Evolutionary conservation across 306 rosid genomes (phyloP), one percentile per base, ranked within the genome.

Genomic region (Dryas drummondii): DNA sequence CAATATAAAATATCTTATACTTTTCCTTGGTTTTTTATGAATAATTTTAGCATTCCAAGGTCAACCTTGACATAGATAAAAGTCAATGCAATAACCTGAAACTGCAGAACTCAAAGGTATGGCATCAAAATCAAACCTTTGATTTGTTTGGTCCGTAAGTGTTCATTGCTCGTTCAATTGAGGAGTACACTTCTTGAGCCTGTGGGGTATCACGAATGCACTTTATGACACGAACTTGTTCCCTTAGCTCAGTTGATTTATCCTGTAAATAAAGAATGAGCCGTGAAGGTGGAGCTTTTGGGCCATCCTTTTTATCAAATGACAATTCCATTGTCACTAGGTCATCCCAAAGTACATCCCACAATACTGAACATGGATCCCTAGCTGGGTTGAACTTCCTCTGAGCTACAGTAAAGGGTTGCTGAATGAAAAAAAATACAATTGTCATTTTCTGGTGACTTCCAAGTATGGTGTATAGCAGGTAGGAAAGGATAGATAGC

Each of bases 311-410:
- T 86, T 92, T 87, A 60, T 97, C 92, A 52, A 85, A 86, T 26
- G 90, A 70, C 78, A 86, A 72, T 80, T 90, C 97, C 97, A 94
- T 94, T 2, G 86, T 80, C 69, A 76, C 84, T 22, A 92, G 91
- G 83, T 88, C 87, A 78, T 90, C 88, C 97, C 96, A 94, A 76
- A 85, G 81, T 69, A 92, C 91, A 79, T 94, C 99, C 99, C 99
- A 94, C 74, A 86, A 54, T 65, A 94, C 80, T 5, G 99, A 92
- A 85, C 99, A 94, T 10, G 99, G 90, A 87, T 94, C 99, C 86
- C 82, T 92, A n/a, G 89, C 97, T 1, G 97, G 93, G 91, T 87
- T 90, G 91, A 94, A 94, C 86, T 87, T 94, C 84, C 94, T 92
- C 87, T 92, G 97, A 74, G 67, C 94, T 82, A 94, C 86, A 58